These are phyloP conservation scores for Ambrosia hybrid DNA, from an alignment of 140 eudicot species.

Conservation along the genomic window DNA sequence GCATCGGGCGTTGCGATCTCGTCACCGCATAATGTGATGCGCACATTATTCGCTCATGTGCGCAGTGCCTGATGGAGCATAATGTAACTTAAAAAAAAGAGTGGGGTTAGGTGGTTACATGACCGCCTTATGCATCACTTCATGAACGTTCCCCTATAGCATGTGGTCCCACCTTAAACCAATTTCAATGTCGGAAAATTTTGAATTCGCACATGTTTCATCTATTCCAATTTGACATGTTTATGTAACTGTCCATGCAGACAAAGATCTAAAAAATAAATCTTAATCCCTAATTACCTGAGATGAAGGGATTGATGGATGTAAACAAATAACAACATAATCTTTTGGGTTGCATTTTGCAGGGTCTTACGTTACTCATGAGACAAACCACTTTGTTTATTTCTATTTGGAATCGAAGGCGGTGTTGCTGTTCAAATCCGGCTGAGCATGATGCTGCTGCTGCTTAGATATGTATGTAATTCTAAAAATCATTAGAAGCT, in stretches of 20 bases:
- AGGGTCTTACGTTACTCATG: slow-evolving; percentile 73
- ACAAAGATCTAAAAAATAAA: not conserved
- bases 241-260: not conserved
- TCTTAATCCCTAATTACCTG: not conserved
- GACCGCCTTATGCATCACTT: not conserved
- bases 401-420: slow-evolving; percentile 80
- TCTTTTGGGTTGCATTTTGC: slow-evolving; percentile 14
- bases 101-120: not conserved
- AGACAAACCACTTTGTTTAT: slow-evolving; percentile 89
- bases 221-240: not conserved
- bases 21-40: too few species aligned
- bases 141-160: not conserved
- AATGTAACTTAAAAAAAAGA: too few species aligned
- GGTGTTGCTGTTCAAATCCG: slow-evolving; percentile 74
- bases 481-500: not conserved
- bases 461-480: slow-evolving; percentile 10
- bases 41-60: too few species aligned
- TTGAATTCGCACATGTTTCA: not conserved
- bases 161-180: not conserved
- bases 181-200: not conserved
- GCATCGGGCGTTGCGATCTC: too few species aligned
- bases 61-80: too few species aligned
- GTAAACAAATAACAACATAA: not conserved
- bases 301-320: not conserved
- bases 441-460: slow-evolving; percentile 33